A percentile compares a stretch with the other conserved stretches of the same genome.
These are phyloP conservation scores for Vitis riparia DNA, from an alignment of 164 flowering plant species.

Conservation along the genomic window DNA sequence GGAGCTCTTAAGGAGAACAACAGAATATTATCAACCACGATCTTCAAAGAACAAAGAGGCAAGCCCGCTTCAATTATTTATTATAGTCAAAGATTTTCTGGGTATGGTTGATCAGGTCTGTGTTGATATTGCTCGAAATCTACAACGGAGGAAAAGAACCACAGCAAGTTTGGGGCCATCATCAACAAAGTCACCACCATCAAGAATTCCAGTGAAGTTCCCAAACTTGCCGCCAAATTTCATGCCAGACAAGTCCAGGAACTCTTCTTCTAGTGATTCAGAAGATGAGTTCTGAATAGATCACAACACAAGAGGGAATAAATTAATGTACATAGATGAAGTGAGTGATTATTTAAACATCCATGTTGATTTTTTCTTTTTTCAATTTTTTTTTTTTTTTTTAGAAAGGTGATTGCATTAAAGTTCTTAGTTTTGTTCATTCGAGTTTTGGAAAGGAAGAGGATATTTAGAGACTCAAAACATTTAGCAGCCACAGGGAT, in stretches of 20 bases:
- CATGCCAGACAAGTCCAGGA: constrained; percentile 24
- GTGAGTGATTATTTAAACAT: too few relatives aligned
- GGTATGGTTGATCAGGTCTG: constrained; percentile 25
- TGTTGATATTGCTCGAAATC: constrained; percentile 32
- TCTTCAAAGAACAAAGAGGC: too few relatives aligned
- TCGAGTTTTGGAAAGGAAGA: too few relatives aligned
- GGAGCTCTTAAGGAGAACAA: too few relatives aligned
- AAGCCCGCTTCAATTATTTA: background rate
- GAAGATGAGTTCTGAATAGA: constrained; percentile 17
- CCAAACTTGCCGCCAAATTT: constrained; percentile 36
- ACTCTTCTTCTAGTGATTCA: constrained; percentile 24
- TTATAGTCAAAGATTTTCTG: too few relatives aligned
- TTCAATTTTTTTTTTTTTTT: too few relatives aligned
- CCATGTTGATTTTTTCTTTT: too few relatives aligned
- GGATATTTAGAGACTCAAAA: too few relatives aligned
- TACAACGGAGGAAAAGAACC: constrained; percentile 28
- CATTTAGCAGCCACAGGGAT: too few relatives aligned
- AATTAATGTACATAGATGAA: background rate
- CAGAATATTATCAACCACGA: background rate
- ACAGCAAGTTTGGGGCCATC: constrained; percentile 4
- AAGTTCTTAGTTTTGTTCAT: too few relatives aligned
- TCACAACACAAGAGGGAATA: background rate
- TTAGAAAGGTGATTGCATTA: too few relatives aligned
- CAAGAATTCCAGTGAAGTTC: constrained; percentile 19
- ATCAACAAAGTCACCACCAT: constrained; percentile 9